phyloP scores from a whole-genome alignment of 345 rosid species.

The Rubroshorea leprosula region DNA sequence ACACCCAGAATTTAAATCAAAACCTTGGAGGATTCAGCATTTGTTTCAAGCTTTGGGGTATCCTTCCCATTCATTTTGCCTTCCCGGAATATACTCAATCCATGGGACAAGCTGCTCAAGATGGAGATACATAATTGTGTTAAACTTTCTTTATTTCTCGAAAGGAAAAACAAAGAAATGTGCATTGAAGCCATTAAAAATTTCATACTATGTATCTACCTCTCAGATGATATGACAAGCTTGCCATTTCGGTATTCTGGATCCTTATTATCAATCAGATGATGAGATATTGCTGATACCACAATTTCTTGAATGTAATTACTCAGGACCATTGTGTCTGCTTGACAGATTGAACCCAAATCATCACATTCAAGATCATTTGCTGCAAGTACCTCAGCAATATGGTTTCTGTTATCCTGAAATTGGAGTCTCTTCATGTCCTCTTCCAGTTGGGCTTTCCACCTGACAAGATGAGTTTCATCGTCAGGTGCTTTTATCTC shows the following conservation, averaged over 20 bases:
- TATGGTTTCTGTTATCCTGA: conserved; percentile 89
- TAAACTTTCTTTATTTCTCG: neutral
- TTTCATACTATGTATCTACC: conserved; percentile 30
- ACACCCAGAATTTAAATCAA: conserved; percentile 10
- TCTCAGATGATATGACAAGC: conserved; percentile 83
- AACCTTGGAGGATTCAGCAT: conserved; percentile 73
- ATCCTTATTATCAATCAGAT: conserved; percentile 63
- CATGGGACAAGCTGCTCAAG: conserved; percentile 87
- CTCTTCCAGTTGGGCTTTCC: conserved; percentile 81
- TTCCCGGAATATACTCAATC: conserved; percentile 83
- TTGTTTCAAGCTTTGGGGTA: conserved; percentile 66
- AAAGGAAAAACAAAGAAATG: neutral
- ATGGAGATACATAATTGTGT: conserved; percentile 10
- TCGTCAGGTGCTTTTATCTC: conserved; percentile 78
- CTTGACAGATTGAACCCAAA: conserved; percentile 67
- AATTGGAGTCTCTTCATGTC: conserved; percentile 76
- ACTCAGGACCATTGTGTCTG: conserved; percentile 67
- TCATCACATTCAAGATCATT: conserved; percentile 94
- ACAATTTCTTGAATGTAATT: conserved; percentile 82
- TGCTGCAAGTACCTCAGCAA: conserved; percentile 84
- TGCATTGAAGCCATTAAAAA: neutral
- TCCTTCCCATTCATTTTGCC: conserved; percentile 58
- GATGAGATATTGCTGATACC: conserved; percentile 74
- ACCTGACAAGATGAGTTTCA: conserved; percentile 58
- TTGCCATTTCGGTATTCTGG: conserved; percentile 94